A percentile compares a stretch with the other conserved stretches of the same genome.
Conservation (phyloP, 1,284 basidiomycete species). For the Pseudozyma tsukubaensis region DNA sequence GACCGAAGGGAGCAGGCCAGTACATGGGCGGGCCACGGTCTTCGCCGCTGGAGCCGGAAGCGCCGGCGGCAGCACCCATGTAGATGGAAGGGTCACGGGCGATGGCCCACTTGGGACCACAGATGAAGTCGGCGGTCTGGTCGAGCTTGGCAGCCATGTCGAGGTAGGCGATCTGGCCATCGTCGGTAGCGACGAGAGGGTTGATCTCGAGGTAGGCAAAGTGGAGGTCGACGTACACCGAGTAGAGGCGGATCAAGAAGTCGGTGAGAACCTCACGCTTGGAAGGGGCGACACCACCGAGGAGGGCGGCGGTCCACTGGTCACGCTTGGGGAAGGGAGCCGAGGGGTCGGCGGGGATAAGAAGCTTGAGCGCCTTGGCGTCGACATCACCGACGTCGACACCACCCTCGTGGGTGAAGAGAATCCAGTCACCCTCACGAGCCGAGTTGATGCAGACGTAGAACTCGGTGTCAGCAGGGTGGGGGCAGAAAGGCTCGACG, state of each 20-base stretch:
- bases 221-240: slow-evolving; percentile 87
- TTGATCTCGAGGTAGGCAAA: slow-evolving; percentile 99
- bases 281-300: slow-evolving; percentile 53
- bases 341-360: slow-evolving; percentile 83
- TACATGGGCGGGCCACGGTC: slow-evolving; percentile 88
- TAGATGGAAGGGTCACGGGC: slow-evolving; percentile 88
- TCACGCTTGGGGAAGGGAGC: slow-evolving; percentile 82
- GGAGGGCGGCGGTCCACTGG: slow-evolving; percentile 69
- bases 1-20: slow-evolving; percentile 97
- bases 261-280: slow-evolving; percentile 71
- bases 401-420: slow-evolving; percentile 99
- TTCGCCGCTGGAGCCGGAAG: slow-evolving; percentile 66
- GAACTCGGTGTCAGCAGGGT: slow-evolving; percentile 92
- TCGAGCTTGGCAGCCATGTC: slow-evolving; percentile 99
- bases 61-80: slow-evolving; percentile 71
- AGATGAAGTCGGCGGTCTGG: slow-evolving; percentile 94
- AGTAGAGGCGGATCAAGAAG: slow-evolving; percentile 94
- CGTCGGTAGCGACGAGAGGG: slow-evolving; percentile 94
- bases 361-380: slow-evolving; percentile 90
- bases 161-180: slow-evolving; percentile 88
- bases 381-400: slow-evolving; percentile 99
- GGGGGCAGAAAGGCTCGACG: slow-evolving; percentile 96
- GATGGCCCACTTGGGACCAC: slow-evolving; percentile 98
- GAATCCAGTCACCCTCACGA: slow-evolving; percentile 93
- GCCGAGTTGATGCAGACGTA: slow-evolving; percentile 98